Evolutionary conservation across 176 grass and related monocot genomes (phyloP).

Genomic region (Phoenix dactylifera): DNA sequence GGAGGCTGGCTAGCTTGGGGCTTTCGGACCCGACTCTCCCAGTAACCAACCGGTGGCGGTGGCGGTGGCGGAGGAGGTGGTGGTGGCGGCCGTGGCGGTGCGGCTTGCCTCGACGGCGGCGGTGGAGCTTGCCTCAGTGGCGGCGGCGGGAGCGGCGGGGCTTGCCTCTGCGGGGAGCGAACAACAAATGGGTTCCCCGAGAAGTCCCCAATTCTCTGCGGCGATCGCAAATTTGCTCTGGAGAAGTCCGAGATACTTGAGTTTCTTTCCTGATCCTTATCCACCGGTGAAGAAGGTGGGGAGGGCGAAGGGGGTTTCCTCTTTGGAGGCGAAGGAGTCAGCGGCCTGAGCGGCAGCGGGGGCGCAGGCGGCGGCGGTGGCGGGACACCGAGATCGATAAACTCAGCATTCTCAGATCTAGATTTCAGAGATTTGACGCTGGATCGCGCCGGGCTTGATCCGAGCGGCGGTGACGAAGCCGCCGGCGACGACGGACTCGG

Average conservation of each 20-base stretch:
- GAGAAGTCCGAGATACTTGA: too few species aligned
- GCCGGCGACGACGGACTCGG: background rate
- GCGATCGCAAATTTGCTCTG: background rate
- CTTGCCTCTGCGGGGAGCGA: too few species aligned
- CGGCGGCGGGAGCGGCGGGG: too few species aligned
- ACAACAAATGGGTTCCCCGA: too few species aligned
- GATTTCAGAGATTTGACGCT: conserved; percentile 5
- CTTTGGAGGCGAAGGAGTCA: conserved; percentile 23
- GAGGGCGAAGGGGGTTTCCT: conserved; percentile 3
- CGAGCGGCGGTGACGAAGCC: background rate
- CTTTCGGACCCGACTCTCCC: conserved; percentile 37
- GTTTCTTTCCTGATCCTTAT: too few species aligned
- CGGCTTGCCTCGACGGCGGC: conserved; percentile 14
- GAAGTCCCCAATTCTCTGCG: background rate
- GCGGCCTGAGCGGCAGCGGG: conserved; percentile 11
- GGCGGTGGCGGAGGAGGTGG: conserved; percentile 23
- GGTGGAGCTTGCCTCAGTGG: too few species aligned
- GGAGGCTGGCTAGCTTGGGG: conserved; percentile 16
- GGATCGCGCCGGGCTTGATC: background rate
- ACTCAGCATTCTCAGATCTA: background rate
- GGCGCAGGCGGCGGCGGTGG: conserved; percentile 2
- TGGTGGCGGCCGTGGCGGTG: conserved; percentile 14
- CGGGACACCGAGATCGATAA: background rate
- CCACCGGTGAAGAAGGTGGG: background rate
- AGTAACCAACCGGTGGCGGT: conserved; percentile 20